Evolutionary conservation across 176 grass and related monocot species (phyloP), one percentile per base, ranked within the genome.

Genomic region (maize (Zea mays)): DNA sequence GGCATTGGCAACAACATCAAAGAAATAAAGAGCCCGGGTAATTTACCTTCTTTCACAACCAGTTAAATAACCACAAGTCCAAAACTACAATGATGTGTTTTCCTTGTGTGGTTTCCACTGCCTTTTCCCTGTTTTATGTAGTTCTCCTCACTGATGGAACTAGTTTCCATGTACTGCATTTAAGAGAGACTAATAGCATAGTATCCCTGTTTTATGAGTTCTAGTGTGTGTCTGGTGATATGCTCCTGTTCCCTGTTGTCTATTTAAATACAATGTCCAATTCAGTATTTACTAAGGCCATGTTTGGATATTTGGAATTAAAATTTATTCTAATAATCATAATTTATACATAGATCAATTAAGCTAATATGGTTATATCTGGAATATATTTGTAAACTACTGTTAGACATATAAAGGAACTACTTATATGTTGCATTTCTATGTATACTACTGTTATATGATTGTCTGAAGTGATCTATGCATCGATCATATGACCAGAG

Each of bases 21-120:
- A 75, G 45, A 69, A 87, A 75, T 56, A 80, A 88, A 56, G 37
- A 46, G 10, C 71, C 70, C 62, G 65, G 83, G 92, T 85, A 86
- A 62, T 11, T 64, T 71, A 46, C 33, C 33, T 84, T 69, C 62
- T 79, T 75, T 75, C 57, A 70, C 36, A 76, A 71, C 20, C 7
- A 36, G 61, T 34, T 2, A 41, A 41, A 70, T 59, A n/a, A 65
- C 9, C 41, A 57, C 5, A 7, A 84, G 16, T 3, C 45, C 0
- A 10, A 33, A 61, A 35, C 21, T 61, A 61, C 19, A 61, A 34
- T 35, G 58, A 35, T 5, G 58, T 34, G 27, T 61, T 10, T 35
- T 61, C 58, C 58, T 61, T 69, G 46, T 80, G 6, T 80, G 27
- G 21, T 55, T 80, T 74, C 74, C 5, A 4, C 4, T 43, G 7